phyloP scores from a whole-genome alignment of 371 early-diverging fungal species.

The Syncephalis plumigaleata region DNA sequence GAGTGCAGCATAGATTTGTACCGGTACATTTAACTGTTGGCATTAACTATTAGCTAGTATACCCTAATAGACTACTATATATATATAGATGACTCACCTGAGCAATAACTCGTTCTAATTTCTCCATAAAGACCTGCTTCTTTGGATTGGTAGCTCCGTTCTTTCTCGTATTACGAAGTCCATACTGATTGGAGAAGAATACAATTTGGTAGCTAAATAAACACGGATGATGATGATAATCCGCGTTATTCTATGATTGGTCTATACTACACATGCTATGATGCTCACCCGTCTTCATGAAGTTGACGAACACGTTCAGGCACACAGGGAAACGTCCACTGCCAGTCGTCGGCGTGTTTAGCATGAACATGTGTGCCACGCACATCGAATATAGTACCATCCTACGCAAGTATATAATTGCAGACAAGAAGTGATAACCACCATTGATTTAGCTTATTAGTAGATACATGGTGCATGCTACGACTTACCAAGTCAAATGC shows the following conservation, averaged over 20 bases:
- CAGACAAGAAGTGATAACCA: too few species aligned
- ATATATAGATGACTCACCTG: too few species aligned
- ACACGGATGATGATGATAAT: not conserved
- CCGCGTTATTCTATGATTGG: not conserved
- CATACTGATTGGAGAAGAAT: not conserved
- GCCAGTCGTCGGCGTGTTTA: slow-evolving; percentile 1
- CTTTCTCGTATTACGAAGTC: not conserved
- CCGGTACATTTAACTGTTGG: not conserved
- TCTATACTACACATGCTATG: not conserved
- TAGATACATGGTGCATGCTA: too few species aligned
- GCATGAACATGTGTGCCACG: not conserved
- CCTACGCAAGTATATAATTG: not conserved
- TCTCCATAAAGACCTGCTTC: not conserved
- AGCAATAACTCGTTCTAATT: not conserved
- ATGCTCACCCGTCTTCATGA: not conserved
- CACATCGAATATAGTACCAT: not conserved
- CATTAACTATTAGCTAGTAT: too few species aligned
- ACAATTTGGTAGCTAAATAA: not conserved
- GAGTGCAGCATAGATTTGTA: not conserved
- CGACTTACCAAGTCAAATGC: slow-evolving; percentile 1
- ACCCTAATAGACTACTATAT: too few species aligned
- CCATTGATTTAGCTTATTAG: too few species aligned
- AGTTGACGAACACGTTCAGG: not conserved
- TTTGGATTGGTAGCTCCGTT: not conserved
- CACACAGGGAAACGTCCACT: not conserved